Percentiles rank a stretch among this genome's conserved stretches.
Evolutionary conservation across 345 rosid species (phyloP).

Genomic region (Syzygium jambos): DNA sequence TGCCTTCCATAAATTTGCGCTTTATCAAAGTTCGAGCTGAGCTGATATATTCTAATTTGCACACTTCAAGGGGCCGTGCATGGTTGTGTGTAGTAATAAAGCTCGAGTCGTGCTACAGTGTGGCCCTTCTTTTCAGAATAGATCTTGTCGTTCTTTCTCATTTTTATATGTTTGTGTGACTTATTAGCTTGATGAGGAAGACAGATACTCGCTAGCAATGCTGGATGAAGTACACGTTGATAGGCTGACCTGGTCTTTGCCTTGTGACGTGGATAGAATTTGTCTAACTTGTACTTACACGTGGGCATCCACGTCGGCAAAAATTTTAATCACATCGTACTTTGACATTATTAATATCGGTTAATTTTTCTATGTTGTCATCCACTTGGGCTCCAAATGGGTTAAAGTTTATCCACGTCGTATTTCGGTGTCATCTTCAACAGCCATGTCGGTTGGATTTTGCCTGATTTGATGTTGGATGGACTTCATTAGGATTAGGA

Average conservation of each 20-base stretch:
- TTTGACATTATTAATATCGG: not conserved
- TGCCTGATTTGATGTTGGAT: too few species aligned
- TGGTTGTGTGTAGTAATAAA: slow-evolving; percentile 14
- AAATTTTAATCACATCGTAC: not conserved
- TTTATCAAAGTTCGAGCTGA: slow-evolving; percentile 28
- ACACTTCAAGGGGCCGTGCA: slow-evolving; percentile 6
- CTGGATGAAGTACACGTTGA: not conserved
- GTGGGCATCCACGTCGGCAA: not conserved
- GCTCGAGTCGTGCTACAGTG: not conserved
- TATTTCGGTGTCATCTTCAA: not conserved
- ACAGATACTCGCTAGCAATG: not conserved
- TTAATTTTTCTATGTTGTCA: not conserved
- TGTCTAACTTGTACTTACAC: not conserved
- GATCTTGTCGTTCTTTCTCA: slow-evolving; percentile 13
- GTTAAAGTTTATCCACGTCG: not conserved
- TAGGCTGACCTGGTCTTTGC: too few species aligned
- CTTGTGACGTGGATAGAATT: not conserved
- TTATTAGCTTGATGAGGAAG: not conserved
- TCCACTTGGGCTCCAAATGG: not conserved
- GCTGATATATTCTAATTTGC: not conserved
- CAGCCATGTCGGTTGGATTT: too few species aligned
- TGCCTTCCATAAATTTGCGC: not conserved
- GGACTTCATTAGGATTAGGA: not conserved
- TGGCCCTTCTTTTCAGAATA: slow-evolving; percentile 36
- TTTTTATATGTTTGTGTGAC: not conserved